Conservation (phyloP, 148 eudicot species). For the Vaccinium macrocarpon region DNA sequence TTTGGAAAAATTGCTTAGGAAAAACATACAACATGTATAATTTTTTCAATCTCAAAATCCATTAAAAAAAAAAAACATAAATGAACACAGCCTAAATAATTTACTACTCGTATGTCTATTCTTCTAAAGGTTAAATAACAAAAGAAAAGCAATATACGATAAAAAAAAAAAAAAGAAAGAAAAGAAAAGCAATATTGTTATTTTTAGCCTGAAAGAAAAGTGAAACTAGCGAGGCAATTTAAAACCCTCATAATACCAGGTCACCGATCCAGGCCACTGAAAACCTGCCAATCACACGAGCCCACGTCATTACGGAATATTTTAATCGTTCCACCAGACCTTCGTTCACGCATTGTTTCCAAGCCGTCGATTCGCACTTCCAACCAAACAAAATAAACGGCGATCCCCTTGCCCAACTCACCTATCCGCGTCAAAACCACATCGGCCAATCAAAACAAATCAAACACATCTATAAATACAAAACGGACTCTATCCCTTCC, state of each 20-base stretch:
- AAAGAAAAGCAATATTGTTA: no score
- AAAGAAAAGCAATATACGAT: no score
- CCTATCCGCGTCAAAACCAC: not conserved
- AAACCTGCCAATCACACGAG: not conserved
- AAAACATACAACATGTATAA: no score
- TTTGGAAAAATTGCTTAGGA: no score
- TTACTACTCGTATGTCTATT: no score
- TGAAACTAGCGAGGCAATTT: not conserved
- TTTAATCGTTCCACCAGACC: not conserved
- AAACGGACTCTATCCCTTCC: not conserved
- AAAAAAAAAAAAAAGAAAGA: no score
- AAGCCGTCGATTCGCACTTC: not conserved
- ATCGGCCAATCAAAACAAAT: not conserved
- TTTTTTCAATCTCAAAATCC: no score
- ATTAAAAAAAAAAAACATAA: no score
- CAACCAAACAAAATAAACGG: not conserved
- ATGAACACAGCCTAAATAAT: no score
- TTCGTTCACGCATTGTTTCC: not conserved
- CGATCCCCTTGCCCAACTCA: not conserved
- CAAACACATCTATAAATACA: not conserved
- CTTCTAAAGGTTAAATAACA: not conserved
- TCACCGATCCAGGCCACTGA: not conserved
- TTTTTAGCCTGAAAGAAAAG: not conserved
- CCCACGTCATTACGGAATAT: not conserved
- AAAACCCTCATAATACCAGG: not conserved